Evolutionary conservation across 2,329 filamentous ascomycete genomes (phyloP), one percentile per base, ranked within the genome.

Genomic region (Onygena corvina): DNA sequence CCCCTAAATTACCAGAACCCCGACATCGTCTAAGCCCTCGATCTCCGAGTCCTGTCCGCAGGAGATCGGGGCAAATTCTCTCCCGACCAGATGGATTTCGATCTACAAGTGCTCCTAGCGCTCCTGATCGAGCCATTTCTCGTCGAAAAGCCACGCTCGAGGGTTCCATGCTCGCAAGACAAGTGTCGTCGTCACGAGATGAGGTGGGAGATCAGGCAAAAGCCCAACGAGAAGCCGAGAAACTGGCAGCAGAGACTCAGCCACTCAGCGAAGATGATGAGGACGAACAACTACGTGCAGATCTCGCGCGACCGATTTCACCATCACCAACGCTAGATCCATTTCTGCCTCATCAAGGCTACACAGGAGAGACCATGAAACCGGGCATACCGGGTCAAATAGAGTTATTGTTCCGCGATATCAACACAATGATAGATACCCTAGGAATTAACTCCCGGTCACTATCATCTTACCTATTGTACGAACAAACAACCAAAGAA

Each of bases 371-470:
- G 46, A 67, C 66, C 5, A 61, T 61, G 40, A 71, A 72, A 53
- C 69, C 68, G 34, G 71, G 71, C 25, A 66, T 74, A 50, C 68
- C 71, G 1, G 71, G 70, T 5, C 70, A 73, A 55, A 70, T 74
- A 40, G 71, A 74, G 57, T 62, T 66, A 46, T 57, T 74, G 2
- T 74, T 72, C 53, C 68, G 70, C 9, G 71, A 74, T 51, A 71
- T 73, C 54, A 74, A 73, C 64, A 85, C 85, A 9, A 98, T 96
- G 92, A 81, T 98, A 36, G 87, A 95, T 59, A 90, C 86, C 0
- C 71, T 96, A 34, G 90, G 90, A 7, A 76, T 95, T 46, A 96
- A 96, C 61, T 80, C 85, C 4, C 77, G 90, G 12, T 80, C 75
- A 5, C 59, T 83, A 35, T 66, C 72, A 16, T 70, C 73, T 0